Evolutionary conservation across 306 rosid species (phyloP).

Genomic region (Pterocarpus santalinus): DNA sequence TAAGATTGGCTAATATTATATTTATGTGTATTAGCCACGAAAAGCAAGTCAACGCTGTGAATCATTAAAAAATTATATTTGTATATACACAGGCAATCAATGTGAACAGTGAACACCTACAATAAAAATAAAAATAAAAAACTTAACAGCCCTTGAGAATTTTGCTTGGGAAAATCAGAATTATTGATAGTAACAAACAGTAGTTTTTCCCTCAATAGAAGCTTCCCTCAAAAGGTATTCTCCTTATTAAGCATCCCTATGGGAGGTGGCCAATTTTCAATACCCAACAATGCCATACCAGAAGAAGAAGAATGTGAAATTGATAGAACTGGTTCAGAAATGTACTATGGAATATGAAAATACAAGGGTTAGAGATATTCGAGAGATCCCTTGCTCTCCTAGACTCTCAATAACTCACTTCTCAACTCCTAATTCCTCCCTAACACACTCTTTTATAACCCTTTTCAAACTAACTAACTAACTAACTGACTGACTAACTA

Average conservation of each 20-base stretch:
- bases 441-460: no score
- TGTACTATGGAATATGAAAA: no score
- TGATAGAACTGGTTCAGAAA: no score
- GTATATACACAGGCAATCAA: not conserved
- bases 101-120: not conserved
- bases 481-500: no score
- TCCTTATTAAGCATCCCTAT: not conserved
- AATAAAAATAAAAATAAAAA: not conserved
- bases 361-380: no score
- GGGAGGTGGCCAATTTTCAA: not conserved
- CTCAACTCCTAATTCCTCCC: no score
- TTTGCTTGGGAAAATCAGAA: not conserved
- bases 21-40: not conserved
- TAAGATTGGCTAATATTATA: no score
- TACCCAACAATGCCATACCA: constrained; percentile 26
- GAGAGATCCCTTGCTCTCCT: no score
- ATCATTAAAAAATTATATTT: not conserved
- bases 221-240: not conserved
- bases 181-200: not conserved
- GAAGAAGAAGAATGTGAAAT: not conserved
- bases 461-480: no score
- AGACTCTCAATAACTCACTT: no score
- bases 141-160: not conserved
- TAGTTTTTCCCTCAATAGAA: not conserved
- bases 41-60: constrained; percentile 1